Evolutionary conservation across 345 rosid genomes (phyloP).

Genomic region (Brassica nigra): DNA sequence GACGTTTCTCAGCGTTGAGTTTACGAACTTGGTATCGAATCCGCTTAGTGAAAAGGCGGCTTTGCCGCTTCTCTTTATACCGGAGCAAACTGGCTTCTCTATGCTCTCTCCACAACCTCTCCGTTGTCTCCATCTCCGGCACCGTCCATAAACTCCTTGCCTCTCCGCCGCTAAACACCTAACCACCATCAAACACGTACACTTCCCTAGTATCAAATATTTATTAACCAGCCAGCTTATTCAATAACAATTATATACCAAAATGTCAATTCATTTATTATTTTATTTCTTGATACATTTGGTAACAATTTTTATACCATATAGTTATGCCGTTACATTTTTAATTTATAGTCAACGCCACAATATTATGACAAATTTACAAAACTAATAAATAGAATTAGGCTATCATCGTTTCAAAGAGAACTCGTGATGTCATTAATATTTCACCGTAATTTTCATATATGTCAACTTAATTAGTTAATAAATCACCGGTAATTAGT

Average conservation of each 20-base stretch:
- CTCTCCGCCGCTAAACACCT: slow-evolving; percentile 47
- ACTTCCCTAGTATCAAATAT: slow-evolving; percentile 7
- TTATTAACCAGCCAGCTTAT: neutral
- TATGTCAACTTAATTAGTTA: neutral
- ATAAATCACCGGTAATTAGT: neutral
- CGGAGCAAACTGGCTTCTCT: slow-evolving; percentile 91
- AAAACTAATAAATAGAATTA: too few species aligned
- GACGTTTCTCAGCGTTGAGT: slow-evolving; percentile 94
- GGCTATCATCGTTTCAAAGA: too few species aligned
- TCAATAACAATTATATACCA: too few species aligned
- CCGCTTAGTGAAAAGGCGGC: slow-evolving; percentile 77
- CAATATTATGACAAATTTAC: neutral
- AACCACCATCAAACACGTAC: slow-evolving; percentile 25
- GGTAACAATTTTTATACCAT: too few species aligned
- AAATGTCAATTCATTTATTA: too few species aligned
- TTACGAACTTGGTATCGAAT: slow-evolving; percentile 90
- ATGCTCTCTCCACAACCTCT: slow-evolving; percentile 48
- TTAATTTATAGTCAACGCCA: neutral
- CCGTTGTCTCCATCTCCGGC: slow-evolving; percentile 56
- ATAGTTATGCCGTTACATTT: neutral
- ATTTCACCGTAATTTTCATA: too few species aligned
- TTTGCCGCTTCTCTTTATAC: slow-evolving; percentile 89
- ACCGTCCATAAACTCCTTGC: slow-evolving; percentile 54
- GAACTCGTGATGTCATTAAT: neutral
- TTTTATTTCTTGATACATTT: too few species aligned